Evolutionary conservation across 768 basidiomycete species (phyloP).

Genomic region (Kwoniella dendrophila): DNA sequence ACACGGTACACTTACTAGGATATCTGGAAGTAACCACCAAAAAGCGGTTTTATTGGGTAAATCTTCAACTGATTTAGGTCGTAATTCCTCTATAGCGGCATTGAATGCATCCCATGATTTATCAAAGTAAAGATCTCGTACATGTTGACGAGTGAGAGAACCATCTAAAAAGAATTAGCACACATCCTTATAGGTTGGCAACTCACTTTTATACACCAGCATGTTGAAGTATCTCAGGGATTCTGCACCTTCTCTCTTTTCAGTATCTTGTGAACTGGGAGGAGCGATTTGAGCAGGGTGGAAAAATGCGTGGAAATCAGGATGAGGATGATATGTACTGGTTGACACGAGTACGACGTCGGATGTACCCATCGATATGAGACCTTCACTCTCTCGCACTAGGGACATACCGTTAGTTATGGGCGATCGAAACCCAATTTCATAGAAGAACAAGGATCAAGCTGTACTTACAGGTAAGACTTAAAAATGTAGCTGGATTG

Average conservation of each 20-base stretch:
- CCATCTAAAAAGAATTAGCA: conserved; percentile 58
- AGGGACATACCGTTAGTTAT: too few species aligned
- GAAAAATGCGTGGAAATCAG: conserved; percentile 46
- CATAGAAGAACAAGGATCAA: background rate
- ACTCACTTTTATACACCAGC: conserved; percentile 82
- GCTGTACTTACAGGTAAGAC: conserved; percentile 45
- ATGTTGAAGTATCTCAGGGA: conserved; percentile 69
- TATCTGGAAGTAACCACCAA: conserved; percentile 83
- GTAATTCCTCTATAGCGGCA: conserved; percentile 59
- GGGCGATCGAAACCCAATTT: too few species aligned
- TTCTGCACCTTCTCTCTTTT: conserved; percentile 48
- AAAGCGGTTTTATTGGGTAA: conserved; percentile 62
- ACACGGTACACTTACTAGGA: conserved; percentile 60
- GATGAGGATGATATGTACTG: conserved; percentile 59
- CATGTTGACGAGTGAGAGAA: conserved; percentile 74
- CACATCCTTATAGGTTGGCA: background rate
- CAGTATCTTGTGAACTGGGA: conserved; percentile 54
- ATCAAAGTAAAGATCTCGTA: conserved; percentile 68
- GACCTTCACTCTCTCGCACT: conserved; percentile 71
- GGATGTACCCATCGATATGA: conserved; percentile 84
- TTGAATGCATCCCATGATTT: conserved; percentile 73
- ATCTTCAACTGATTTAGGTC: conserved; percentile 27
- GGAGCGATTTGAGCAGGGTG: conserved; percentile 1
- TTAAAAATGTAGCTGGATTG: conserved; percentile 81
- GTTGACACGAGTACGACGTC: conserved; percentile 77